phyloP scores from a whole-genome alignment of 2,329 filamentous ascomycete genomes.

The Colletotrichum sp. region DNA sequence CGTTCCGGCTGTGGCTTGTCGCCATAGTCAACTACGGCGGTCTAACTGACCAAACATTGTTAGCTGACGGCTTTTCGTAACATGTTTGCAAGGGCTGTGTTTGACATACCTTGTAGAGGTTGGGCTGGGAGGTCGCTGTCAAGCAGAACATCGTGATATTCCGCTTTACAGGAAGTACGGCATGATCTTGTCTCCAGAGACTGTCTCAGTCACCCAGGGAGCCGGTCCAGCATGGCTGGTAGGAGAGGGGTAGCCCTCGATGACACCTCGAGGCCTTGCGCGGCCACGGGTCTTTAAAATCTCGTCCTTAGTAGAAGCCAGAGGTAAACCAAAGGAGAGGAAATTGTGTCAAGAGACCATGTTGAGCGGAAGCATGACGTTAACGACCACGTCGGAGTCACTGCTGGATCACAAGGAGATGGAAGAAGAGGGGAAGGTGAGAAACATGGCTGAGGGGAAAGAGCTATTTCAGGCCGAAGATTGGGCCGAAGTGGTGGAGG shows the following conservation, averaged over 20 bases:
- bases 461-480: background rate
- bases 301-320: background rate
- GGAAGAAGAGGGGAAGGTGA: background rate
- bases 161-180: background rate
- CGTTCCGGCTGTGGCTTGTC: background rate
- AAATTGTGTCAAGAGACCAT: background rate
- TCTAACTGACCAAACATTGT: background rate
- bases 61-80: background rate
- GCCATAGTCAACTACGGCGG: background rate
- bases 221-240: background rate
- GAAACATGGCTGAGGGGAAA: background rate
- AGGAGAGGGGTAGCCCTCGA: background rate
- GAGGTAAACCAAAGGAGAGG: background rate
- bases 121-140: background rate
- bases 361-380: background rate
- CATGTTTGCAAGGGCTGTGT: background rate
- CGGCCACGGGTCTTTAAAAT: background rate
- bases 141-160: background rate
- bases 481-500: background rate
- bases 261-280: background rate
- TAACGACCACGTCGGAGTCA: background rate
- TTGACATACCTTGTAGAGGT: background rate
- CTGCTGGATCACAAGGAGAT: background rate
- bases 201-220: background rate
- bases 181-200: background rate